Evolutionary conservation across 2,329 filamentous ascomycete genomes (phyloP).

Genomic region (Ceratocystis alfenasii): DNA sequence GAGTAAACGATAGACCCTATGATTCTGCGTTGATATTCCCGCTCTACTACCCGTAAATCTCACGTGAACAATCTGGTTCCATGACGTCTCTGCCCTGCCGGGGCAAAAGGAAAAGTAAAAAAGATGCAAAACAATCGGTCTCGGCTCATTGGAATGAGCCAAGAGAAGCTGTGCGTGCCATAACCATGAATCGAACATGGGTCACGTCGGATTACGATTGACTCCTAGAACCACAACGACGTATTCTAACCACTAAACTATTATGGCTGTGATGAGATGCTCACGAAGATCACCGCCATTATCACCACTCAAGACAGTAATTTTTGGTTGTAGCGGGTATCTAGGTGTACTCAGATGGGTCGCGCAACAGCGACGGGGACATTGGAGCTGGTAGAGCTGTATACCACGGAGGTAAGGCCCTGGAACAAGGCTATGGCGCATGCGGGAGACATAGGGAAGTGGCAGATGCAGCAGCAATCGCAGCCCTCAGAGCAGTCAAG

Average conservation of each 20-base stretch:
- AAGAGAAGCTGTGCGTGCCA: constrained; percentile 7
- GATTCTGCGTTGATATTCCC: neutral
- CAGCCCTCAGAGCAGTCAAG: too few species aligned
- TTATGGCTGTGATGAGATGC: constrained; percentile 11
- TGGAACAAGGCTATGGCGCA: too few species aligned
- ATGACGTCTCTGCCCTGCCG: too few species aligned
- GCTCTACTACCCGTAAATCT: neutral
- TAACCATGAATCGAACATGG: constrained; percentile 22
- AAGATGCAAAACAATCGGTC: neutral
- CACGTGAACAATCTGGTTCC: neutral
- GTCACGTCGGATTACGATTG: constrained; percentile 17
- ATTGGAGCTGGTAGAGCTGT: too few species aligned
- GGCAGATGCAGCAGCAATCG: too few species aligned
- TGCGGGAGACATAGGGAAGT: too few species aligned
- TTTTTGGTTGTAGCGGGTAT: too few species aligned
- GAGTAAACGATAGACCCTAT: neutral
- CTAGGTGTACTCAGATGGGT: too few species aligned
- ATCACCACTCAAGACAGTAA: neutral
- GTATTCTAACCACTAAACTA: constrained; percentile 22
- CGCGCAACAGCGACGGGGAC: too few species aligned
- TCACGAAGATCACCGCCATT: neutral
- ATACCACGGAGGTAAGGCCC: too few species aligned
- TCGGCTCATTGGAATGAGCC: neutral
- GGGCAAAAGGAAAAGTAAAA: neutral
- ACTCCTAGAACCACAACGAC: constrained; percentile 16